These are phyloP conservation scores for Jamesozyma piceae DNA, from an alignment of 805 yeast species.

Conservation along the genomic window DNA sequence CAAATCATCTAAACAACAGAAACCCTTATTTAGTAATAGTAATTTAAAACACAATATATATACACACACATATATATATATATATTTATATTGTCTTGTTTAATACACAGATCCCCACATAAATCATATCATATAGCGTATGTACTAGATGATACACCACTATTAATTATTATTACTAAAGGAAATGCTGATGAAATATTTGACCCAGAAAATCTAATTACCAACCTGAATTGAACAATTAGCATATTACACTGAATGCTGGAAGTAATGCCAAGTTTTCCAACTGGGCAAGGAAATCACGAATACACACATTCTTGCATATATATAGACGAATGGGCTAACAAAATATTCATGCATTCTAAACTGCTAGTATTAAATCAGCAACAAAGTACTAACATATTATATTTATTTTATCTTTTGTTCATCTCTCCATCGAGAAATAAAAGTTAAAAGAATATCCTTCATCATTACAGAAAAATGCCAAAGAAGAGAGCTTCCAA, in stretches of 20 bases:
- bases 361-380: too few relatives aligned
- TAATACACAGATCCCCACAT: not conserved
- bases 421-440: not conserved
- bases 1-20: not conserved
- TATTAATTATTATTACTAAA: too few relatives aligned
- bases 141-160: not conserved
- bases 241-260: too few relatives aligned
- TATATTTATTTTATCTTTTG: not conserved
- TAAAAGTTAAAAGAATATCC: not conserved
- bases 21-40: not conserved
- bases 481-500: constrained; percentile 99
- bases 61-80: not conserved
- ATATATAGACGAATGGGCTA: too few relatives aligned
- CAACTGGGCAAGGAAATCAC: too few relatives aligned
- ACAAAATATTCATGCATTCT: not conserved
- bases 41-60: too few relatives aligned
- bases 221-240: too few relatives aligned
- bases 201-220: too few relatives aligned
- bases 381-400: not conserved
- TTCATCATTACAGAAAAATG: constrained; percentile 40
- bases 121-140: not conserved
- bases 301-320: too few relatives aligned
- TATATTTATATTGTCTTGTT: not conserved
- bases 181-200: too few relatives aligned
- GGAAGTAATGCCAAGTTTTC: too few relatives aligned